Evolutionary conservation across 2,329 filamentous ascomycete genomes (phyloP), one percentile per base, ranked within the genome.

Genomic region (Botryotinia globosa): DNA sequence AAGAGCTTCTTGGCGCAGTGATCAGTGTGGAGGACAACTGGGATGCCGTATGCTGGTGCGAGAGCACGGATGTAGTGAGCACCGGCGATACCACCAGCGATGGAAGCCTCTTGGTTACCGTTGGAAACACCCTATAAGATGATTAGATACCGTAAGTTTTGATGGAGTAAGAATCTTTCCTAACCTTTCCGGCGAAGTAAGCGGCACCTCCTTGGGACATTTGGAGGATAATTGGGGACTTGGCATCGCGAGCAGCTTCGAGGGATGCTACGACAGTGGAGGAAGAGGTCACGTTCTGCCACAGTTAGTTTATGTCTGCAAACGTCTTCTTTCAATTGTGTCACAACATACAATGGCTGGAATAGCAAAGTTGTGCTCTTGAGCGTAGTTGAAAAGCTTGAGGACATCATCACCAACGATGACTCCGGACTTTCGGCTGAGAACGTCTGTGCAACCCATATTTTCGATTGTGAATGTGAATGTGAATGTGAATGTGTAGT

Each of bases 1-100:
- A 98, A 91, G 74, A 98, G 93, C 91, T 98, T 98, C 92, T 98
- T 98, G 82, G 96, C 95, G 85, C 95, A 97, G 88, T 98, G 96
- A 84, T 99, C 96, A 82, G 95, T 97, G 90, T 98, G 94, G 74
- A 98, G 90, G 80, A 98, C 87, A 79, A 97, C 94, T 80, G 95
- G 95, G 77, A 98, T 86, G 79, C 91, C 94, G 85, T 99, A 99
- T 79, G 88, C 79, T 74, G 95, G 93, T 69, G 96, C 94, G 80
- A 98, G 85, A 78, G 92, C 87, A 82, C 94, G 93, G 86, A 98
- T 94, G 87, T 93, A 98, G 87, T 97, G 93, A 79, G 96, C 96
- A 79, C 89, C 94, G 76, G 96, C 94, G 77, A 98, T 85, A 82
- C 93, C 87, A 83, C 96, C 96, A 73, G 91, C 91, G 82, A 99